These are phyloP conservation scores for Chlorociboria aeruginascens DNA, from an alignment of 495 filamentous ascomycete genomes.

Conservation along the genomic window DNA sequence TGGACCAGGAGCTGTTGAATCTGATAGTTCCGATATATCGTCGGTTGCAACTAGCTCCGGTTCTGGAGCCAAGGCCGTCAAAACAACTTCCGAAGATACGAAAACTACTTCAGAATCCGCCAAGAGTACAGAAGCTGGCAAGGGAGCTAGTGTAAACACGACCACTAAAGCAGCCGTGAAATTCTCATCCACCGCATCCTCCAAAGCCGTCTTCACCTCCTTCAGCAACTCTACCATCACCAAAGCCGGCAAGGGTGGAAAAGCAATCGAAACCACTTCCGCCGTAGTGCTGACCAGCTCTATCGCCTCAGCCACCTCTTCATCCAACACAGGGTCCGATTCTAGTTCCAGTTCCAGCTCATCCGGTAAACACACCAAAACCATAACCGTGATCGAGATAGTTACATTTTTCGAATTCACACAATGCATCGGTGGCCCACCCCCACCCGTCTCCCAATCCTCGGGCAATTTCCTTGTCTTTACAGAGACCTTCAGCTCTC, in stretches of 20 bases:
- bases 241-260: not conserved
- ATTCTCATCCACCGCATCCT: not conserved
- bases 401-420: constrained; percentile 14
- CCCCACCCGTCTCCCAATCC: constrained; percentile 11
- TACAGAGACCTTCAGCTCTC: constrained; percentile 11
- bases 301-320: not conserved
- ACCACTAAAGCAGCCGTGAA: not conserved
- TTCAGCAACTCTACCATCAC: not conserved
- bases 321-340: constrained; percentile 6
- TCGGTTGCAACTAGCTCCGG: not conserved
- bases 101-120: not conserved
- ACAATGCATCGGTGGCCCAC: constrained; percentile 11
- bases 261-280: not conserved
- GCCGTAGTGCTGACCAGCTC: not conserved
- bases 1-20: not conserved
- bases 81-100: not conserved
- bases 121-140: not conserved
- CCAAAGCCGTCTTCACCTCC: not conserved
- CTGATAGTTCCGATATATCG: not conserved
- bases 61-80: not conserved
- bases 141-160: not conserved
- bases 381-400: constrained; percentile 8
- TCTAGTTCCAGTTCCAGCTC: not conserved
- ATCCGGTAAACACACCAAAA: not conserved
- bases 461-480: constrained; percentile 6